These are phyloP conservation scores for Cyclanthera cordifolia DNA, from an alignment of 306 rosid genomes.

Conservation along the genomic window DNA sequence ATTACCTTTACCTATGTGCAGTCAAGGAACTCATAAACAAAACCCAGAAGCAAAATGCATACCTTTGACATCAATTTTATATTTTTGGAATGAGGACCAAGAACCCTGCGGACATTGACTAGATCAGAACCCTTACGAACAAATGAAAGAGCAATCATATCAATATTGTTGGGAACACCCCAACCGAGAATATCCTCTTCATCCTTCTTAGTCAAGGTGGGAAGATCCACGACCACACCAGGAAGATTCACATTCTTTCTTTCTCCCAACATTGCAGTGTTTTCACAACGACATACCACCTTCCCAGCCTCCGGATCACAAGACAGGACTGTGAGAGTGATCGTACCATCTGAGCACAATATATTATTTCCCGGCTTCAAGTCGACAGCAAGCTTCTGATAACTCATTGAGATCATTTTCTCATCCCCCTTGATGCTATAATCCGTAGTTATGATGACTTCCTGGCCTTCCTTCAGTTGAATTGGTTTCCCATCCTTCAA, in stretches of 20 bases:
- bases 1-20: not conserved
- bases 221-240: conserved; percentile 92
- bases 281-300: conserved; percentile 78
- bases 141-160: conserved; percentile 96
- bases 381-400: conserved; percentile 70
- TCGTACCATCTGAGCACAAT: conserved; percentile 85
- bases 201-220: conserved; percentile 87
- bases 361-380: conserved; percentile 75
- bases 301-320: conserved; percentile 51
- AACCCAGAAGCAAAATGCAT: conserved; percentile 15
- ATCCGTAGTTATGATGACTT: conserved; percentile 68
- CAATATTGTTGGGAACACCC: conserved; percentile 93
- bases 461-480: conserved; percentile 89
- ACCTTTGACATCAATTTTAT: conserved; percentile 90
- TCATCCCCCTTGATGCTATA: conserved; percentile 64
- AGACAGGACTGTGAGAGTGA: conserved; percentile 68
- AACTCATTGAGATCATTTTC: conserved; percentile 73
- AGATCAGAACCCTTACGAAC: conserved; percentile 95
- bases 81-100: conserved; percentile 69
- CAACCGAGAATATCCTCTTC: conserved; percentile 80
- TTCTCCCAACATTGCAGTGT: conserved; percentile 78
- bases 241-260: conserved; percentile 95
- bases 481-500: conserved; percentile 68
- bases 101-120: conserved; percentile 76
- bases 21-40: not conserved